Conservation (phyloP, 2,329 filamentous ascomycete species). For the Calonectria hawksworthii region DNA sequence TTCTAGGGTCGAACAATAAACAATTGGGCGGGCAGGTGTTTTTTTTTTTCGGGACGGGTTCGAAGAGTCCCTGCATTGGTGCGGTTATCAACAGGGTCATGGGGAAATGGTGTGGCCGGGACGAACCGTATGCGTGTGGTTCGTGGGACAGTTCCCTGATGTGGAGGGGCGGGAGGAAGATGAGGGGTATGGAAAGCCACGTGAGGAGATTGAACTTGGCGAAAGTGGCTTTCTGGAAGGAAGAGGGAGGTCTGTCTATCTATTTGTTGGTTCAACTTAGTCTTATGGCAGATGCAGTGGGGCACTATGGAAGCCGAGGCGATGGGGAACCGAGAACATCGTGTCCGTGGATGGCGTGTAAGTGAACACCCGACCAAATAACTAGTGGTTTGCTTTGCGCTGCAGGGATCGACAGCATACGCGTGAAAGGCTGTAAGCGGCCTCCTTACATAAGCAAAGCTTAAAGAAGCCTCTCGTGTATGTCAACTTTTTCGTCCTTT, state of each 20-base stretch:
- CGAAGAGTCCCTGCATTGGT: neutral
- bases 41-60: neutral
- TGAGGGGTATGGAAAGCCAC: slow-evolving; percentile 12
- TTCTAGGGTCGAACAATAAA: neutral
- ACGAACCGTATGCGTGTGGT: slow-evolving; percentile 13
- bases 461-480: no score
- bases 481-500: no score
- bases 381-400: no score
- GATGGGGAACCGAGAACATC: neutral
- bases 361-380: no score
- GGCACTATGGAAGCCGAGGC: neutral
- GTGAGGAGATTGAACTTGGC: slow-evolving; percentile 11
- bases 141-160: slow-evolving; percentile 7
- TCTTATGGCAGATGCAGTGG: neutral
- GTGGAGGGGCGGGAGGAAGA: slow-evolving; percentile 13
- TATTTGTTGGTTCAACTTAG: neutral
- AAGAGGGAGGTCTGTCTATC: no score
- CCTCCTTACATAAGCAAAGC: no score
- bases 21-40: neutral
- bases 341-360: no score
- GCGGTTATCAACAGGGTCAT: neutral
- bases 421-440: no score
- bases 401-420: no score
- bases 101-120: slow-evolving; percentile 19
- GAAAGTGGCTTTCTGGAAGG: neutral